Evolutionary conservation across 1,284 basidiomycete genomes (phyloP).

Genomic region (Leccinum huronense): DNA sequence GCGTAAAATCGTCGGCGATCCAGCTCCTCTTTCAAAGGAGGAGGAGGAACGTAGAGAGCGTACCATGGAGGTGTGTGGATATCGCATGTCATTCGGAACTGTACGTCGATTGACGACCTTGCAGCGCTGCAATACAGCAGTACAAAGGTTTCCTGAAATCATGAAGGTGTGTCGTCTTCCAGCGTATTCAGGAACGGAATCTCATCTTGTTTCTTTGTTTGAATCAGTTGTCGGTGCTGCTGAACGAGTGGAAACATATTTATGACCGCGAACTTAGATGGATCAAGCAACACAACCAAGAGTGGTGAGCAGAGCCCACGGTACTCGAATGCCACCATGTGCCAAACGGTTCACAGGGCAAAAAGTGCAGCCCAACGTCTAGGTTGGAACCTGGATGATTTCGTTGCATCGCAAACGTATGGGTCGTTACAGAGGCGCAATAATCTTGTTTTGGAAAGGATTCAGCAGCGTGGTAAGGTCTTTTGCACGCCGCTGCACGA

Average conservation of each 20-base stretch:
- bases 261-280: slow-evolving; percentile 20
- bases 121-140: slow-evolving; percentile 16
- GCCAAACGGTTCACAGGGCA: slow-evolving; percentile 31
- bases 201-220: background rate
- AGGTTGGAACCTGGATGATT: slow-evolving; percentile 41
- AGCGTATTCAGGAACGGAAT: background rate
- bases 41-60: background rate
- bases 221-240: slow-evolving; percentile 35
- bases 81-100: background rate
- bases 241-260: slow-evolving; percentile 37
- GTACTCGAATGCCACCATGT: background rate
- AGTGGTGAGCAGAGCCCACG: slow-evolving; percentile 29
- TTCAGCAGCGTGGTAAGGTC: slow-evolving; percentile 36
- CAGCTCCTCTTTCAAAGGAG: background rate
- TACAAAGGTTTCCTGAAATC: slow-evolving; percentile 18
- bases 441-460: slow-evolving; percentile 36
- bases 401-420: slow-evolving; percentile 40
- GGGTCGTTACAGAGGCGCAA: slow-evolving; percentile 36
- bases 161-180: slow-evolving; percentile 27
- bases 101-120: background rate
- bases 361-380: slow-evolving; percentile 33
- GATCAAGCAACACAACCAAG: slow-evolving; percentile 31
- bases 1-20: background rate
- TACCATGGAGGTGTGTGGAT: slow-evolving; percentile 13
- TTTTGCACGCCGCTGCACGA: background rate